Evolutionary conservation across 2,329 filamentous ascomycete species (phyloP), one percentile per base, ranked within the genome.

Genomic region (Pseudogymnoascus sp.): DNA sequence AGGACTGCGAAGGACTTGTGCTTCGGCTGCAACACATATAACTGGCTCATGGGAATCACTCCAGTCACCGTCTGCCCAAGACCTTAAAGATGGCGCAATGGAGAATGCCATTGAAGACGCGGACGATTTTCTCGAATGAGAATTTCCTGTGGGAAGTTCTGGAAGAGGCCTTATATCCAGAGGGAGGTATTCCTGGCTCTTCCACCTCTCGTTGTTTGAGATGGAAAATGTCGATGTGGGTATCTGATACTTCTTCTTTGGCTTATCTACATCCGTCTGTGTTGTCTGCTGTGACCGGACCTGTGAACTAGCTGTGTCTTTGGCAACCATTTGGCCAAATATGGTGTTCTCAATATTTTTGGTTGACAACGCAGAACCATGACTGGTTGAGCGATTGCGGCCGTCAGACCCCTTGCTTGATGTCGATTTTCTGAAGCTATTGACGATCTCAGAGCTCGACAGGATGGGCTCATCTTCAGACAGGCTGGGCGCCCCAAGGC

Each of bases 11-110:
- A 29, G 50, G 41, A 58, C 26, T 21, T 61, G 60, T 33, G 65
- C 44, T 7, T 54, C 61, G 37, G 62, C 24, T 4, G 66, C 66
- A n/a, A 62, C 59, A 54, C 62, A 61, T 36, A 67, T 47, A 1
- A 63, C 29, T 15, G 63, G 63, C 35, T 65, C 64, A n/a, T 66
- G 66, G n/a, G 64, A 67, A 9, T 41, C 11, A n/a, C 61, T 61
- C 17, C 33, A 39, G 29, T 47, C 59, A n/a, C 2, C 29, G 4
- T 60, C 59, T n/a, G 39, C 36, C 59, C 59, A 60, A 15, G 59
- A 47, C 10, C 37, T 26, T 13, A 60, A 33, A 26, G 59, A 44
- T 24, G 59, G 59, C 8, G 26, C 31, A 58, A 31, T 58, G 39
- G 17, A 33, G 24, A 44, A 54, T 41, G 58, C 24, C 26, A 29